Evolutionary conservation across 108 stramenopile genomes (phyloP), one percentile per base, ranked within the genome.

Genomic region (Cylindrotheca fusiformis): DNA sequence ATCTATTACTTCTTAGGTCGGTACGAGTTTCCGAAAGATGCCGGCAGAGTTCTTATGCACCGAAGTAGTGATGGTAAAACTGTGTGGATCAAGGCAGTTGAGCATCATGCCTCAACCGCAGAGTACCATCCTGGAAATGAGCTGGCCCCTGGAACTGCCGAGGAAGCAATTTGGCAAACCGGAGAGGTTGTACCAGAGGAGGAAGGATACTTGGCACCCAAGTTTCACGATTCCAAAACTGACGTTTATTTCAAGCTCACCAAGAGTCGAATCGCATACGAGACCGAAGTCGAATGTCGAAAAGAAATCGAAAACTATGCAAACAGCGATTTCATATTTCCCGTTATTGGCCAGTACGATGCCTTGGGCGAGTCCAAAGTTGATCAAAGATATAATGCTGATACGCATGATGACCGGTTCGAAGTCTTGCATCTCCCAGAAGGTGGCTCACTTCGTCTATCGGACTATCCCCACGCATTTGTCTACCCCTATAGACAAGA

Each of bases 181-280:
- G 81, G 81, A 24, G 67, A 61, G 30, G 54, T 65, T 48, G 73
- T 71, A 4, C 53, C 36, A 4, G 73, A 75, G 46, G 72, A 69
- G 66, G 72, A 27, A 28, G 52, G 60, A 51, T 64, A 67, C 25
- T 21, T 66, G 6, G 67, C 55, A 6, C 53, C 68, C 1, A 64
- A 71, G 27, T 83, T 83, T 32, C 52, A 52, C 21, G 67, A 59
- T 22, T 52, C 41, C 26, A 75, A 60, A 52, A 27, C 70, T n/a
- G 46, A 26, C 12, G 82, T 91, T 22, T 79, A 62, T 44, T 71
- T 91, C 57, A 85, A 87, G 41, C 77, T 91, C 36, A 91, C 85
- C 61, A 63, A 70, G 36, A 75, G 56, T 51, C 32, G 64, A 46
- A 63, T 47, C 20, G 69, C 53, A 3, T 91, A 72, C 50, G 63